Evolutionary conservation across 805 yeast genomes (phyloP), one percentile per base, ranked within the genome.

Genomic region (Kazachstania martiniae): DNA sequence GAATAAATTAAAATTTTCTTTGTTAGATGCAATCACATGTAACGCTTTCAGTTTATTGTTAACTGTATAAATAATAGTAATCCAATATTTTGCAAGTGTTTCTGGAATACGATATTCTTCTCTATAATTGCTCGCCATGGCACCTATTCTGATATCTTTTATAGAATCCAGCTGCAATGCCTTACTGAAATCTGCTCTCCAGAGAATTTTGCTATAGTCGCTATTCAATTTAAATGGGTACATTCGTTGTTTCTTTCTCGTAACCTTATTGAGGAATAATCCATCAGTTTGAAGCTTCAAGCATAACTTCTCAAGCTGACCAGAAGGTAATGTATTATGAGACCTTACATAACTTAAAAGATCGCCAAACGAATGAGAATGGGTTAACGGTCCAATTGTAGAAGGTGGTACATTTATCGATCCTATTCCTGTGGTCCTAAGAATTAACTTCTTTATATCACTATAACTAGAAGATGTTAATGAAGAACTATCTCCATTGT

Each of bases 51-150:
- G 61, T 49, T 79, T 82, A 2, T 70, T 74, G 2, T 69, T 63
- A 5, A 68, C 64, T 40, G 72, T 70, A 49, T 84, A 89, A 9
- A 85, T 72, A 21, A 89, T 70, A 0, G 94, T 77, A 1, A 84
- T 66, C 98, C 98, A 89, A 7, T 71, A 56, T 9, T 65, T 61
- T 27, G 74, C 73, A 33, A 68, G 70, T 31, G 78, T 85, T 22
- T 72, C 61, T 1, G 86, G 70, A 1, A 85, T 69, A 23, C 79
- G 76, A 43, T 83, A 72, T 53, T 86, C 94, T 49, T 87, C 95
- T 38, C 95, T 61, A 50, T 86, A 89, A 43, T 84, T 83, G 22
- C 70, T 68, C 1, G 95, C 95, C 45, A 80, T 83, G 14, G 67
- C 69, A 3, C 77, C 83, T 3, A 70, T 63, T 28, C 62, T 38